Base-by-base conservation (phyloP, 352 stramenopile species). In the Phytophthora idaei region DNA sequence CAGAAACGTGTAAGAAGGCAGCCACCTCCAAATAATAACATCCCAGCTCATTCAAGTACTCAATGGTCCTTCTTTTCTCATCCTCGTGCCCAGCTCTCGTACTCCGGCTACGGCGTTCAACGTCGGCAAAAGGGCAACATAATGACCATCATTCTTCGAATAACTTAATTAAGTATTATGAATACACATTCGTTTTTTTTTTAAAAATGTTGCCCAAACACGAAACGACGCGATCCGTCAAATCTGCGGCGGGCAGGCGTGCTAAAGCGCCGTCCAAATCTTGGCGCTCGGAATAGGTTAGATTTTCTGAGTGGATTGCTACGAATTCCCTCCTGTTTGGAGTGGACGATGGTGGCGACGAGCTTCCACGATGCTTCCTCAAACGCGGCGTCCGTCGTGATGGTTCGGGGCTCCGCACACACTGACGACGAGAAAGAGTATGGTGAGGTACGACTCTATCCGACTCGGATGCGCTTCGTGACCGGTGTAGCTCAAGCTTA, bases 401-500 rank as follows among this genome's bases (percentile, higher is more conserved):
- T 76, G 63, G 53, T 65, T 15, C 48, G 52, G 1, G 39, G 57
- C 14, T 32, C 45, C 3, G 57, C 34, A 59, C 68, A 21, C n/a
- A n/a, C 52, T 7, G 49, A 61, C 10, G 39, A 21, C 15, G 59
- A 71, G 31, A 56, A 44, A n/a, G 78, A 87, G 28, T 71, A 79
- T 25, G 68, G 57, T 6, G 63, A 71, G 46, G 77, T 92, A 36
- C 71, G 68, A 25, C 79, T 93, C 11, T 81, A 80, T 21, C 80
- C 85, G 4, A 83, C 70, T 25, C 74, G 76, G 27, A 80, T 83
- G 66, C 83, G 81, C 52, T 93, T 93, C 61, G 72, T 93, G 59
- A 92, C 81, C 31, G 85, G 85, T 56, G 76, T 93, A 2, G 76
- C 85, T 28, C 61, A 74, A 52, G 70, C 77, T n/a, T 93, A 93